Conservation (phyloP, 805 yeast species). For the Jamesozyma lodderae region DNA sequence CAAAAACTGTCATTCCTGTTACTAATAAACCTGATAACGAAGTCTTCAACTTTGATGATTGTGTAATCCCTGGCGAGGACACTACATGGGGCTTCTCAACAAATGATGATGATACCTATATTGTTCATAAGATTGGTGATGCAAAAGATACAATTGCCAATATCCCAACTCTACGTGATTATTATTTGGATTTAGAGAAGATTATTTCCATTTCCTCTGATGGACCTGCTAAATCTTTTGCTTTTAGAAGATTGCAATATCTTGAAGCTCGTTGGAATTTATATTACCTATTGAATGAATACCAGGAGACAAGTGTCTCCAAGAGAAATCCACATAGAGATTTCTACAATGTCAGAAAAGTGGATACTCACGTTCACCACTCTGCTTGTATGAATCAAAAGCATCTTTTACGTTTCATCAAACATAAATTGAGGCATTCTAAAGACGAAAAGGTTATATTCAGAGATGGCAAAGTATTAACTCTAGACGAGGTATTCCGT, state of each 20-base stretch:
- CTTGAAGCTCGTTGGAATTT: constrained; percentile 95
- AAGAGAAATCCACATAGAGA: constrained; percentile 93
- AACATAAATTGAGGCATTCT: constrained; percentile 79
- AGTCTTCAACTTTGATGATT: constrained; percentile 35
- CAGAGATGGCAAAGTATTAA: constrained; percentile 84
- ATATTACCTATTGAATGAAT: constrained; percentile 80
- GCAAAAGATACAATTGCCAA: constrained; percentile 36
- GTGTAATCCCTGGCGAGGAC: constrained; percentile 36
- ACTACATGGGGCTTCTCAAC: constrained; percentile 47
- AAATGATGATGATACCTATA: constrained; percentile 62
- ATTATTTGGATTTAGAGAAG: constrained; percentile 71
- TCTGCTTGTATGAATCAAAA: constrained; percentile 99
- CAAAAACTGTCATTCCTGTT: constrained; percentile 42
- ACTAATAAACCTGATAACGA: constrained; percentile 34
- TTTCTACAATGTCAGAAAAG: constrained; percentile 37
- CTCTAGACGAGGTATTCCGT: constrained; percentile 82
- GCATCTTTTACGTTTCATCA: constrained; percentile 87
- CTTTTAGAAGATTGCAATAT: constrained; percentile 86
- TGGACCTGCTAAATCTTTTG: constrained; percentile 95
- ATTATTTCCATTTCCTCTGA: constrained; percentile 73
- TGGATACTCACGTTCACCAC: constrained; percentile 90
- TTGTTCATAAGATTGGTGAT: constrained; percentile 38
- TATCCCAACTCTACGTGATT: constrained; percentile 81
- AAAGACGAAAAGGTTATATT: constrained; percentile 86
- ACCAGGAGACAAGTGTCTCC: constrained; percentile 82